Conservation (phyloP, 1,139 yeast species). For the Zygotorulaspora mrakii region DNA sequence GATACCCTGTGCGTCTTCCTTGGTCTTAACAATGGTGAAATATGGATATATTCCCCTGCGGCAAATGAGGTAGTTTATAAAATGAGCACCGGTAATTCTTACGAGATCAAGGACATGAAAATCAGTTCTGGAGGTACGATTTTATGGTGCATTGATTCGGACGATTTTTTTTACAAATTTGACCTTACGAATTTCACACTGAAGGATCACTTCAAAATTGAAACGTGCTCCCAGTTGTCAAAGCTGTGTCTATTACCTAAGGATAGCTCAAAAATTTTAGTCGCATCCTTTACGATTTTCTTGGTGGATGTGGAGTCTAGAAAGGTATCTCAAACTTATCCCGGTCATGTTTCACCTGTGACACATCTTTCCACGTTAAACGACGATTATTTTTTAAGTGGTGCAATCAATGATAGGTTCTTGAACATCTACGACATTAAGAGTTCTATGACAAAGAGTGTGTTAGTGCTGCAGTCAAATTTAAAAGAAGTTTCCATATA, state of each 20-base stretch:
- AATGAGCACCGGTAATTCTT: conserved; percentile 49
- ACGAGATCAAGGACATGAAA: conserved; percentile 53
- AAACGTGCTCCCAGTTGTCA: conserved; percentile 28
- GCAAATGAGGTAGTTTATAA: conserved; percentile 53
- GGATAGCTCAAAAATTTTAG: conserved; percentile 38
- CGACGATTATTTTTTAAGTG: conserved; percentile 53
- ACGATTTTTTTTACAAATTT: conserved; percentile 65
- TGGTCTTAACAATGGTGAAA: conserved; percentile 63
- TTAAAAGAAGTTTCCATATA: conserved; percentile 46
- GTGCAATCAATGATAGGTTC: conserved; percentile 75
- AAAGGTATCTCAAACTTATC: conserved; percentile 48
- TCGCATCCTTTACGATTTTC: conserved; percentile 62
- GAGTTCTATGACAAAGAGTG: conserved; percentile 40
- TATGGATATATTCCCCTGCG: conserved; percentile 65
- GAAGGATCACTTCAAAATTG: conserved; percentile 44
- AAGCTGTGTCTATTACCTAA: conserved; percentile 24
- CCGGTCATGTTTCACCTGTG: conserved; percentile 72
- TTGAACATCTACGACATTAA: conserved; percentile 57
- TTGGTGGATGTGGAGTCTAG: conserved; percentile 44
- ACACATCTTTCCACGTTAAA: conserved; percentile 43
- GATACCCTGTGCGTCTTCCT: conserved; percentile 48
- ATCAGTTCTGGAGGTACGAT: conserved; percentile 43
- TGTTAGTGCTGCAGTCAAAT: conserved; percentile 65
- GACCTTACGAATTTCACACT: conserved; percentile 46
- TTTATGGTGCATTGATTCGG: conserved; percentile 62